Conservation (phyloP, 2,329 filamentous ascomycete genomes). For the Exophiala mesophila region DNA sequence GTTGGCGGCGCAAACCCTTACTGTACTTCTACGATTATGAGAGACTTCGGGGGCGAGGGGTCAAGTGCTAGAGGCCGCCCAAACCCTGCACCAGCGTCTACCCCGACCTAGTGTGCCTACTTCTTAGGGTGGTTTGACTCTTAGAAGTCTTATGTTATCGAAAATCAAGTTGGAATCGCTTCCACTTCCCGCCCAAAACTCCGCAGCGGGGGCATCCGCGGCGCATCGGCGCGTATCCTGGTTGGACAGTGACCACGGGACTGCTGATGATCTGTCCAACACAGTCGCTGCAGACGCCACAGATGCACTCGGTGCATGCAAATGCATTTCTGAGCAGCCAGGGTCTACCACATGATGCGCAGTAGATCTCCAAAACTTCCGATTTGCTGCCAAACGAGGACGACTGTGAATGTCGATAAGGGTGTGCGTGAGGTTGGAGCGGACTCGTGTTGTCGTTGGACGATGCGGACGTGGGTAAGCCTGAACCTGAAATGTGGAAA, state of each 20-base stretch:
- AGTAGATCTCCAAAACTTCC: slow-evolving; percentile 76
- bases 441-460: slow-evolving; percentile 60
- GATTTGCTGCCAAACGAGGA: slow-evolving; percentile 40
- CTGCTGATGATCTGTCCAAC: slow-evolving; percentile 51
- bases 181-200: slow-evolving; percentile 44
- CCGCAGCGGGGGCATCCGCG: slow-evolving; percentile 44
- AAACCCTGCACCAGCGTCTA: too few relatives aligned
- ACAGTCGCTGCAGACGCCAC: slow-evolving; percentile 82
- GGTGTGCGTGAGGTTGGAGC: slow-evolving; percentile 32
- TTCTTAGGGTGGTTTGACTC: too few relatives aligned
- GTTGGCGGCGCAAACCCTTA: too few relatives aligned
- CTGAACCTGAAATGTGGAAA: slow-evolving; percentile 64
- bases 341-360: slow-evolving; percentile 75
- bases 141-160: too few relatives aligned
- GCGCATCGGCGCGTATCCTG: slow-evolving; percentile 31
- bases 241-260: slow-evolving; percentile 32
- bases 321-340: slow-evolving; percentile 78
- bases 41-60: too few relatives aligned
- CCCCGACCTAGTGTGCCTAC: too few relatives aligned
- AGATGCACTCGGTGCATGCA: slow-evolving; percentile 94
- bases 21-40: too few relatives aligned
- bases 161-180: slow-evolving; percentile 45
- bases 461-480: slow-evolving; percentile 59
- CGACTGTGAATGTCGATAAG: slow-evolving; percentile 51
- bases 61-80: too few relatives aligned